Base-by-base conservation (phyloP, 495 filamentous ascomycete species). In the Xylaria cubensis region DNA sequence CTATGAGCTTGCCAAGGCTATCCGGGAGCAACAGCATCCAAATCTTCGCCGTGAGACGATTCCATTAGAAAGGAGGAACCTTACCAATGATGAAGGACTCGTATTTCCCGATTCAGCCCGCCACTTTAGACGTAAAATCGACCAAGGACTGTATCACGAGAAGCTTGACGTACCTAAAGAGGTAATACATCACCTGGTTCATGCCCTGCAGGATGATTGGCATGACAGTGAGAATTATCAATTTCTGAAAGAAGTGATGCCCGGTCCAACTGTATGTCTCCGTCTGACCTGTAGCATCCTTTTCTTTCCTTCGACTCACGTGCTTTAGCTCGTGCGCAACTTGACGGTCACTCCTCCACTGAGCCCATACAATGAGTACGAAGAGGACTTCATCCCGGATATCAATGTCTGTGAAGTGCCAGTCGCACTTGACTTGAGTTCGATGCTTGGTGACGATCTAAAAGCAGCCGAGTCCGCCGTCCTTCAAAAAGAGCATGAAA, bases 321-420 rank as follows among this genome's bases (percentile, higher is more conserved):
- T 41, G 59, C 19, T 3, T 21, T 69, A 73, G 67, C 32, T 17
- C 13, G 46, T 29, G 34, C 78, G 46, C 44, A 70, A 75, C 34
- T 9, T 72, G 48, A 36, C 71, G 70, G 66, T 91, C 36, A 90
- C 90, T 13, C 91, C 90, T 39, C 90, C 89, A 15, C 78, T 92
- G 13, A 85, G 88, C 50, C 89, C 90, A 2, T 64, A 80, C 21
- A 73, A 78, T 6, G 82, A 81, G 10, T 62, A 82, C 1, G 50
- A 73, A 15, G 76, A 80, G 24, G 81, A 82, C 44, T 90, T 83
- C 56, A 67, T 87, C 36, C 85, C 88, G 10, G 83, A 85, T 10
- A 83, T 83, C 4, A 78, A 81, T 12, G 79, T 61, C 6, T 88
- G 84, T 69, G 77, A 84, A 68, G 55, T 92, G n/a, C 86, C 89